These are phyloP conservation scores for Glebionis coronaria DNA, from an alignment of 129 eudicot genomes.

Conservation along the genomic window DNA sequence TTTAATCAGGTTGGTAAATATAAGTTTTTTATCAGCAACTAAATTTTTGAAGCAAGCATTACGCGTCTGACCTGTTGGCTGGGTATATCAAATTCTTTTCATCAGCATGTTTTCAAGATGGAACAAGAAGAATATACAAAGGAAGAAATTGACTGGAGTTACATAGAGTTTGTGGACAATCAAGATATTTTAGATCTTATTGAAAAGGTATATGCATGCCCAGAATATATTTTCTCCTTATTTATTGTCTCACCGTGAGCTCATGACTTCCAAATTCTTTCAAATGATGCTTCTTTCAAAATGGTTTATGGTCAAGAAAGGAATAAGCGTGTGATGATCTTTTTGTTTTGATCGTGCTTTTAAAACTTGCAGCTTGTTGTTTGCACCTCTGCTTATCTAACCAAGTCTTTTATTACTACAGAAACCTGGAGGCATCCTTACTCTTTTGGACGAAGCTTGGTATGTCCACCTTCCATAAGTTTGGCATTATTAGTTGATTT, in stretches of 20 bases:
- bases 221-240: background rate
- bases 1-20: constrained; percentile 77
- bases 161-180: constrained; percentile 90
- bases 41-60: constrained; percentile 24
- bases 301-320: background rate
- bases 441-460: constrained; percentile 98
- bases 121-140: constrained; percentile 97
- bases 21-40: constrained; percentile 4
- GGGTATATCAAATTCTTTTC: constrained; percentile 28
- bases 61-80: constrained; percentile 22
- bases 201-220: constrained; percentile 59
- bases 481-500: background rate
- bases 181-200: constrained; percentile 96
- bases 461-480: constrained; percentile 32
- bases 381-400: constrained; percentile 24
- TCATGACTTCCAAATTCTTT: background rate
- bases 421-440: constrained; percentile 97
- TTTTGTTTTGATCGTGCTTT: constrained; percentile 2
- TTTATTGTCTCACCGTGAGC: background rate
- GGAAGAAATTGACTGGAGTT: constrained; percentile 97
- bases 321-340: background rate
- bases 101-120: constrained; percentile 98
- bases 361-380: constrained; percentile 3
- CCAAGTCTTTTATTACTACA: constrained; percentile 29
- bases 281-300: no score